phyloP scores from a whole-genome alignment of 805 yeast genomes.

The Ogataea pini region DNA sequence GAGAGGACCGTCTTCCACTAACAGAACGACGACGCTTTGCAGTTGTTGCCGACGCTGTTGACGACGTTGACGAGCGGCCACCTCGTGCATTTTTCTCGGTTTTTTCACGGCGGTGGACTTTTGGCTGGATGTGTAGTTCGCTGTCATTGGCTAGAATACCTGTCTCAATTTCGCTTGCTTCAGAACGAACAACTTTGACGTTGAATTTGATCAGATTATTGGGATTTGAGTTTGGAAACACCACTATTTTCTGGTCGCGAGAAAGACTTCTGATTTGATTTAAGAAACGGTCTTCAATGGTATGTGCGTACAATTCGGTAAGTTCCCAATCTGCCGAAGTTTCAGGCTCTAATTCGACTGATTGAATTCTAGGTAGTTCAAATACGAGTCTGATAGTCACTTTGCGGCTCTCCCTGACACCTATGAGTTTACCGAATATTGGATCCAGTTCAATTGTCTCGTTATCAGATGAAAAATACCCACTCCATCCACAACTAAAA shows the following conservation, averaged over 20 bases:
- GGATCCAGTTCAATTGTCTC: conserved; percentile 63
- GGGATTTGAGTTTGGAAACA: conserved; percentile 68
- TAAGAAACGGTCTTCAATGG: conserved; percentile 70
- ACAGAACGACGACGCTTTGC: conserved; percentile 32
- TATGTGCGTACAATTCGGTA: conserved; percentile 77
- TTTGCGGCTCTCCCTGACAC: conserved; percentile 43
- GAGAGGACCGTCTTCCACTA: conserved; percentile 32
- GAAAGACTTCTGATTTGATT: conserved; percentile 80
- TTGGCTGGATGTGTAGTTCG: conserved; percentile 66
- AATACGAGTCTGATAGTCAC: conserved; percentile 49
- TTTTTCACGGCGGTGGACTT: conserved; percentile 31
- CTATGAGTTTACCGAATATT: conserved; percentile 54
- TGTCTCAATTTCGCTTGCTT: conserved; percentile 26
- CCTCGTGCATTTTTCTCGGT: background rate
- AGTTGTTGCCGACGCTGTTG: conserved; percentile 13
- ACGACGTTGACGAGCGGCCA: conserved; percentile 8
- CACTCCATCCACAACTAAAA: conserved; percentile 35
- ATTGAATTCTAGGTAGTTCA: conserved; percentile 51
- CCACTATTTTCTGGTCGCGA: conserved; percentile 56
- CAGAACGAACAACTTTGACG: conserved; percentile 46
- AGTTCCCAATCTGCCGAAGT: conserved; percentile 86
- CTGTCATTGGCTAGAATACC: conserved; percentile 44
- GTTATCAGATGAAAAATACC: conserved; percentile 25
- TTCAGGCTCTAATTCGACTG: conserved; percentile 76
- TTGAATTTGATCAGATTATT: conserved; percentile 58